Percentiles rank a stretch among this genome's conserved stretches.
Conservation (phyloP, 305 asterid species). For the Fraxinus nigra region DNA sequence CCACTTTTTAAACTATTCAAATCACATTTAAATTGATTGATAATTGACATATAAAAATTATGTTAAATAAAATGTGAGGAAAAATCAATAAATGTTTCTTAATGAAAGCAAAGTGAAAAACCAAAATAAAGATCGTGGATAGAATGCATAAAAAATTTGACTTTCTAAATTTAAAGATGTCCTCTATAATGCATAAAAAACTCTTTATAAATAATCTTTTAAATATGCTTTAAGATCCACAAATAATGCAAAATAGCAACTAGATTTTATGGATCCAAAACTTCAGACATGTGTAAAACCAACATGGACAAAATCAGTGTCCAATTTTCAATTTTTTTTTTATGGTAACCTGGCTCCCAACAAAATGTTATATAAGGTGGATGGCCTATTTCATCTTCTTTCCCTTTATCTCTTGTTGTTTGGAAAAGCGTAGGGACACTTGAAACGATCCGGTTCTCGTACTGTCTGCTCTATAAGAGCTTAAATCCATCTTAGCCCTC, state of each 20-base stretch:
- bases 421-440: neutral
- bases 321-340: neutral
- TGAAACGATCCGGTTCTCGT: neutral
- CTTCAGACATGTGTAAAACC: neutral
- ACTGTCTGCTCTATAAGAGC: no score
- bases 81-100: neutral
- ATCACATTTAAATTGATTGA: neutral
- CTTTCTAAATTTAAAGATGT: neutral
- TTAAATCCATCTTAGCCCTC: no score
- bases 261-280: neutral
- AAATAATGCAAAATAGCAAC: neutral
- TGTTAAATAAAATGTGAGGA: neutral
- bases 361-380: neutral
- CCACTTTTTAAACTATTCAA: neutral
- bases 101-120: neutral
- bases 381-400: neutral
- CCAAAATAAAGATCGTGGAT: neutral
- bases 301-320: neutral
- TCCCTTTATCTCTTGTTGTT: neutral
- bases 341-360: neutral
- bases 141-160: neutral
- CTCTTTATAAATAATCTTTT: neutral
- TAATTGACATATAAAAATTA: neutral
- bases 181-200: neutral
- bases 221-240: neutral